These are phyloP conservation scores for Boletus sp. DNA, from an alignment of 1,284 basidiomycete species.

Conservation along the genomic window DNA sequence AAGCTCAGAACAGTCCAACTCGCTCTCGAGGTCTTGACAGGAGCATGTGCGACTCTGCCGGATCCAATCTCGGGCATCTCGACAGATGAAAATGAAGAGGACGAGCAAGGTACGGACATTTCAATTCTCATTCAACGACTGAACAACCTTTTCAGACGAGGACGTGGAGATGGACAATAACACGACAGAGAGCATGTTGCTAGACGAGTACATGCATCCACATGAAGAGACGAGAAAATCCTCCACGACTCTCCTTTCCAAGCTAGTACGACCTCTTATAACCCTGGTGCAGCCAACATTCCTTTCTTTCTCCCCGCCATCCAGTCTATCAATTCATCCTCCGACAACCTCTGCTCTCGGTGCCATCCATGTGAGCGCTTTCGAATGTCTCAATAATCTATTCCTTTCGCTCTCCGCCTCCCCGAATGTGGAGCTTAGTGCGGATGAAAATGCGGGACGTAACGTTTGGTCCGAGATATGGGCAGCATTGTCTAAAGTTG, in stretches of 20 bases:
- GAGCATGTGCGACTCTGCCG: slow-evolving; percentile 82
- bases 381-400: slow-evolving; percentile 90
- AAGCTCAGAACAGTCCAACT: slow-evolving; percentile 72
- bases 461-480: slow-evolving; percentile 61
- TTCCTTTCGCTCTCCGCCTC: slow-evolving; percentile 68
- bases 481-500: slow-evolving; percentile 53
- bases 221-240: slow-evolving; percentile 22
- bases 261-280: slow-evolving; percentile 59
- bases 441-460: slow-evolving; percentile 47
- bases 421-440: slow-evolving; percentile 37
- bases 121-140: background rate
- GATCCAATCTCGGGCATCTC: slow-evolving; percentile 50
- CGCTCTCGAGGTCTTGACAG: slow-evolving; percentile 81
- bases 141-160: slow-evolving; percentile 12
- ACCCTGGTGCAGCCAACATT: slow-evolving; percentile 65
- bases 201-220: slow-evolving; percentile 26
- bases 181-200: slow-evolving; percentile 34
- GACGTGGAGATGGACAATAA: slow-evolving; percentile 33
- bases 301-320: slow-evolving; percentile 77
- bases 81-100: slow-evolving; percentile 35
- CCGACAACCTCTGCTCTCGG: slow-evolving; percentile 82
- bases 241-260: slow-evolving; percentile 41
- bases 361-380: slow-evolving; percentile 76
- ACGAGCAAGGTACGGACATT: slow-evolving; percentile 32
- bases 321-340: slow-evolving; percentile 67